These are phyloP conservation scores for Candida insectorum DNA, from an alignment of 805 yeast genomes.

Conservation along the genomic window DNA sequence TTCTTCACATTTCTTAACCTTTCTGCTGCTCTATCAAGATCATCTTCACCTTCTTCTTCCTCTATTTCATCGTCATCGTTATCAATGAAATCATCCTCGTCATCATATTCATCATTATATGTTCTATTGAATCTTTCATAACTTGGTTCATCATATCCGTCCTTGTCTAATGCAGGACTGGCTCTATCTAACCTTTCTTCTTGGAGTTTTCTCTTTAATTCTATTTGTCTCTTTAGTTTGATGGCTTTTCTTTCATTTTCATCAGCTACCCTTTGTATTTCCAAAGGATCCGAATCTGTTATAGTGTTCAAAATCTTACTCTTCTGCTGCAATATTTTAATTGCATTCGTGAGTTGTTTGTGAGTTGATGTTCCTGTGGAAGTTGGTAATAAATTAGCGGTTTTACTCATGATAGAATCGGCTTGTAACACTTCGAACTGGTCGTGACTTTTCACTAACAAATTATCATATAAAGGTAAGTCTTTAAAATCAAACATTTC, in stretches of 20 bases:
- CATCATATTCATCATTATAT: constrained; percentile 36
- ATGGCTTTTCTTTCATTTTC: constrained; percentile 56
- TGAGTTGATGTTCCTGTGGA: constrained; percentile 87
- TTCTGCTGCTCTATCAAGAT: constrained; percentile 54
- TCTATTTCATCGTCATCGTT: constrained; percentile 40
- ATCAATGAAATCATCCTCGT: constrained; percentile 43
- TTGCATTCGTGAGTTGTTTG: constrained; percentile 69
- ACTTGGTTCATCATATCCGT: constrained; percentile 25
- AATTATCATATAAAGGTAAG: constrained; percentile 64
- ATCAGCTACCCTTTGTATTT: constrained; percentile 64
- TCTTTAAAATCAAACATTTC: constrained; percentile 80
- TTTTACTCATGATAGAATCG: constrained; percentile 59
- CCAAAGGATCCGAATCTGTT: constrained; percentile 64
- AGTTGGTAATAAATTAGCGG: constrained; percentile 80
- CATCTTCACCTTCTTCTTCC: constrained; percentile 43
- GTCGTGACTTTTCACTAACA: constrained; percentile 68
- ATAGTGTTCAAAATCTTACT: constrained; percentile 51
- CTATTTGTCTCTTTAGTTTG: constrained; percentile 63
- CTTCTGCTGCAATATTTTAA: constrained; percentile 46
- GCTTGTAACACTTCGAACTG: constrained; percentile 69
- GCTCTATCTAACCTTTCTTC: constrained; percentile 51
- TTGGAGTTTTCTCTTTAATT: constrained; percentile 53
- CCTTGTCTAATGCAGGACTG: constrained; percentile 20
- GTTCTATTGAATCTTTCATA: constrained; percentile 37
- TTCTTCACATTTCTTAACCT: constrained; percentile 53